A percentile compares a stretch with the other conserved stretches of the same genome.
phyloP scores from a whole-genome alignment of 1,139 yeast genomes.

The Blastobotrys raffinosifermentans region DNA sequence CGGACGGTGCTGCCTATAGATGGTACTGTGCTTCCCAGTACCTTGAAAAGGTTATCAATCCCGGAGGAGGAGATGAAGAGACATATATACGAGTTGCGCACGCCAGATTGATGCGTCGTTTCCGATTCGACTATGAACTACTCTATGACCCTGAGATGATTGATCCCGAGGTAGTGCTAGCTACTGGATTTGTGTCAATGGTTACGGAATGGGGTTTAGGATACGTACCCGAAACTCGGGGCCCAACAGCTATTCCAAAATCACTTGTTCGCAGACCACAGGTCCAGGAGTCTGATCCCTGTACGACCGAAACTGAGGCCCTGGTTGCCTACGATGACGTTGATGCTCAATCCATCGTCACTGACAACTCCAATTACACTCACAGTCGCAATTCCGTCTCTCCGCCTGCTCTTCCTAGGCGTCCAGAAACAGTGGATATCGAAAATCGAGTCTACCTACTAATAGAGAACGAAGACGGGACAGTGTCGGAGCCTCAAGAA shows the following conservation, averaged over 20 bases:
- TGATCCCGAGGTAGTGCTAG: conserved; percentile 46
- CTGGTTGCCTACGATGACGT: too few relatives aligned
- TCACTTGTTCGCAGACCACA: too few relatives aligned
- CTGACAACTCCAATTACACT: too few relatives aligned
- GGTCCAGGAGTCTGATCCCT: too few relatives aligned
- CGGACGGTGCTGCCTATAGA: conserved; percentile 48
- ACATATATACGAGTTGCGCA: conserved; percentile 47
- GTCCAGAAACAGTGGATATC: too few relatives aligned
- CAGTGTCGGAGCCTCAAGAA: too few relatives aligned
- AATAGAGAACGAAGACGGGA: too few relatives aligned
- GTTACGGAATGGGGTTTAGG: conserved; percentile 60
- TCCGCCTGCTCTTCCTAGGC: too few relatives aligned
- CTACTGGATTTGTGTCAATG: conserved; percentile 56
- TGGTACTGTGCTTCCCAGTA: conserved; percentile 50
- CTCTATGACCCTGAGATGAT: conserved; percentile 44
- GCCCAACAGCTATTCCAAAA: conserved; percentile 40
- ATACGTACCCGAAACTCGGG: conserved; percentile 46
- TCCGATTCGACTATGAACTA: conserved; percentile 55
- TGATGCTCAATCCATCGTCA: too few relatives aligned
- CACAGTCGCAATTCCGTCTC: too few relatives aligned
- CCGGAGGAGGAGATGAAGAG: conserved; percentile 53
- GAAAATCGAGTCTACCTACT: too few relatives aligned
- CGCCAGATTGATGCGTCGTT: conserved; percentile 52
- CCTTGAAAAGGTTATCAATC: conserved; percentile 48
- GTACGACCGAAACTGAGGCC: too few relatives aligned